Evolutionary conservation across 1,284 basidiomycete species (phyloP).

Genomic region (Garcileccinum viscosum): DNA sequence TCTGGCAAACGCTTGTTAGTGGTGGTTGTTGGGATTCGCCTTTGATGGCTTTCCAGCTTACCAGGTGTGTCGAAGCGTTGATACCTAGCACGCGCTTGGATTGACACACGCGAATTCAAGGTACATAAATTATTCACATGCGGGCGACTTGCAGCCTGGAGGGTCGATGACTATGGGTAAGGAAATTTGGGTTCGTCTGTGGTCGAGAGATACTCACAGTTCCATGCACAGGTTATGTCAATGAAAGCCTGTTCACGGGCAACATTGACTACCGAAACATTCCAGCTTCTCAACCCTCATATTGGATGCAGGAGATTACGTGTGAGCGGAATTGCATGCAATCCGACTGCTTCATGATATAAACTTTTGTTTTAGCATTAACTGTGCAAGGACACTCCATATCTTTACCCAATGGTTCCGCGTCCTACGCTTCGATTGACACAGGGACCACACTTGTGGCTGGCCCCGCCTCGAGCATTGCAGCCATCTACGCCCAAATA

Average conservation of each 20-base stretch:
- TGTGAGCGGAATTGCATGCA: slow-evolving; percentile 9
- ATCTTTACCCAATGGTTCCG: slow-evolving; percentile 39
- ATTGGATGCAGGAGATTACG: slow-evolving; percentile 49
- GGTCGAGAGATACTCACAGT: slow-evolving; percentile 1
- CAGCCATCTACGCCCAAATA: slow-evolving; percentile 53
- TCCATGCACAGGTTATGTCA: slow-evolving; percentile 35
- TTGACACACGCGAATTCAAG: slow-evolving; percentile 19
- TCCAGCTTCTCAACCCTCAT: slow-evolving; percentile 40
- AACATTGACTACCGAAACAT: slow-evolving; percentile 51
- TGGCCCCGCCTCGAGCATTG: slow-evolving; percentile 48
- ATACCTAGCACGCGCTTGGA: background rate
- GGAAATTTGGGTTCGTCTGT: slow-evolving; percentile 15
- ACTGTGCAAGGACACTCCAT: slow-evolving; percentile 50
- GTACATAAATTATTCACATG: slow-evolving; percentile 42
- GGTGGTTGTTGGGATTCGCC: slow-evolving; percentile 43
- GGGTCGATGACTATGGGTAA: slow-evolving; percentile 62
- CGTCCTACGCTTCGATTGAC: slow-evolving; percentile 53
- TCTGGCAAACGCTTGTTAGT: slow-evolving; percentile 58
- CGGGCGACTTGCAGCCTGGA: slow-evolving; percentile 46
- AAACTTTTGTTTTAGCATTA: slow-evolving; percentile 38
- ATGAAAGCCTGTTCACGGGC: slow-evolving; percentile 52
- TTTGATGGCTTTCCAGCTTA: slow-evolving; percentile 52
- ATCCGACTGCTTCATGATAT: background rate
- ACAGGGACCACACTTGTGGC: slow-evolving; percentile 62
- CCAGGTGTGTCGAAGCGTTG: slow-evolving; percentile 27